These are phyloP conservation scores for Acrodontium crateriforme DNA, from an alignment of 2,329 filamentous ascomycete genomes.

Conservation along the genomic window DNA sequence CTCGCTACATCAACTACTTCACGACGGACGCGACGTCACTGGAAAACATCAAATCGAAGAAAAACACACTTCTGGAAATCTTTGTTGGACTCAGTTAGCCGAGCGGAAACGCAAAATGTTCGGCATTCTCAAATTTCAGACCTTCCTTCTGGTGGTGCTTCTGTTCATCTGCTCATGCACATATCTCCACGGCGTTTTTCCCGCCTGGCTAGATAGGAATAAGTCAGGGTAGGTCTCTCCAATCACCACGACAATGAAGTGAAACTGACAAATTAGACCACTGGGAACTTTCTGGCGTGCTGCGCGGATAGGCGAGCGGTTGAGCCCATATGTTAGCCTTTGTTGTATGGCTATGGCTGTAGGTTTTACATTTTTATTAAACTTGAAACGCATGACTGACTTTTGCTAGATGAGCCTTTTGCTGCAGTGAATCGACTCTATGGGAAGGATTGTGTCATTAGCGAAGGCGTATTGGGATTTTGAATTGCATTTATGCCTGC, in stretches of 20 bases:
- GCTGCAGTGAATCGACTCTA: too few species aligned
- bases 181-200: conserved; percentile 83
- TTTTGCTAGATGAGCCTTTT: too few species aligned
- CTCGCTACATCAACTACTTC: too few species aligned
- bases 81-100: too few species aligned
- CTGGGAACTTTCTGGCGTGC: conserved; percentile 91
- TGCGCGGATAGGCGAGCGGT: conserved; percentile 76
- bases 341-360: conserved; percentile 93
- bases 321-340: conserved; percentile 91
- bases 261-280: conserved; percentile 3
- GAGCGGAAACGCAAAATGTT: too few species aligned
- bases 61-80: too few species aligned
- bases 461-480: too few species aligned
- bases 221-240: conserved; percentile 60
- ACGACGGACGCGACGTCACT: too few species aligned
- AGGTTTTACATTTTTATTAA: conserved; percentile 24
- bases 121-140: conserved; percentile 98
- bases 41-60: too few species aligned
- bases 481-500: too few species aligned
- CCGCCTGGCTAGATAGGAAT: conserved; percentile 79
- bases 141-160: conserved; percentile 82
- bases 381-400: too few species aligned
- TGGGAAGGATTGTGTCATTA: too few species aligned
- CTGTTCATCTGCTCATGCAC: conserved; percentile 92
- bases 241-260: neutral